Base-by-base conservation (phyloP, 257 asterid genomes). In the Hygrophila difformis region DNA sequence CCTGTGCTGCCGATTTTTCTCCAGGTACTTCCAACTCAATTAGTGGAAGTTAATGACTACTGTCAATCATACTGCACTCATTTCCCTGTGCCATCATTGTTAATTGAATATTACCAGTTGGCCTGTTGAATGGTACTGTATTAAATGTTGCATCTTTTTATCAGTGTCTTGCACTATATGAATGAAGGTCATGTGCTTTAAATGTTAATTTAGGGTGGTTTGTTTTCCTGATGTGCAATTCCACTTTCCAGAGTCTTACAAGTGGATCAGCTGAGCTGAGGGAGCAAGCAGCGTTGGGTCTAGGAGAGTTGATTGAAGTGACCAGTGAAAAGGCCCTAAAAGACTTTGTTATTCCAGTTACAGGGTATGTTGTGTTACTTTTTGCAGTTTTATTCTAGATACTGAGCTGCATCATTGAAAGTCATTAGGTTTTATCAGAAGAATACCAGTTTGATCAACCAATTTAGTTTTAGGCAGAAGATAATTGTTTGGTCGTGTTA, bases 181-280 rank as follows among this genome's bases (percentile, higher is more conserved):
- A 44, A 22, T 37, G 26, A 33, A 26, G 7, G 8, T 26, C 31
- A 1, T 5, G 31, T 26, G 31, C n/a, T 26, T 26, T 26, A 26
- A 26, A 26, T 26, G 37, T 33, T 33, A 4, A 33, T 33, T 5
- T 34, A 43, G 18, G 22, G 15, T 44, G 29, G 39, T 50, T 45
- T 2, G 46, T 18, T 16, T 34, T 11, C 18, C 38, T 22, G 57
- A 47, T 47, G 11, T 38, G 6, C 41, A 28, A 23, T 33, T 64
- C 42, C 34, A 20, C 36, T 53, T 57, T 60, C 47, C 81, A 91
- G 98, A 96, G 96, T 65, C 96, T 91, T 48, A 75, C 68, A 29
- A 86, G 93, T 76, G 96, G 95, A 60, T 86, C 98, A 18, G 92
- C 96, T 51, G 98, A 91, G 74, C 71, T 91, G 56, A 83, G 96